Evolutionary conservation across 2,329 filamentous ascomycete genomes (phyloP).

Genomic region (Alternaria hordeiaustralica): DNA sequence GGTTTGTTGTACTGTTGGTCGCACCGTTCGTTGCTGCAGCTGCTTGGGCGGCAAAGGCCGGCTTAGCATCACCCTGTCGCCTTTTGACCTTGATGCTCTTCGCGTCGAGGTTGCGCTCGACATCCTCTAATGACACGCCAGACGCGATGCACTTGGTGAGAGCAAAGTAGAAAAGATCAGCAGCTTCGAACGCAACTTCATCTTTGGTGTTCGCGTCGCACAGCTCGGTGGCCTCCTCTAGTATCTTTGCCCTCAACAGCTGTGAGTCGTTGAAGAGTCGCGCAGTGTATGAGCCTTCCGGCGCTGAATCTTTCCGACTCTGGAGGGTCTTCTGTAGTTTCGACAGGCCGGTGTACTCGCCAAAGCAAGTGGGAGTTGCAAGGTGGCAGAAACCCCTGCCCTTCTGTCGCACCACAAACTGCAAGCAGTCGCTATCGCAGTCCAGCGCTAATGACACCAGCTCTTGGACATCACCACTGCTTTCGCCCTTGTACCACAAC

Average conservation of each 20-base stretch:
- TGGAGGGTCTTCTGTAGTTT: constrained; percentile 86
- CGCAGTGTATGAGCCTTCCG: constrained; percentile 90
- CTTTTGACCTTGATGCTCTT: constrained; percentile 97
- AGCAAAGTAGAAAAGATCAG: constrained; percentile 95
- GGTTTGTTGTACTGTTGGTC: constrained; percentile 25
- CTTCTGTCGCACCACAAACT: constrained; percentile 88
- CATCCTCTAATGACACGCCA: constrained; percentile 84
- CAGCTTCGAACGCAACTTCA: constrained; percentile 91
- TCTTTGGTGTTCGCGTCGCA: constrained; percentile 83
- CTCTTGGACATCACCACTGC: constrained; percentile 91
- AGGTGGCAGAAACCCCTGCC: constrained; percentile 93
- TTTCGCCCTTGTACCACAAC: constrained; percentile 95
- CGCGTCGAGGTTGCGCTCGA: constrained; percentile 89
- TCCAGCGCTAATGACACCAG: constrained; percentile 84
- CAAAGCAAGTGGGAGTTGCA: constrained; percentile 91
- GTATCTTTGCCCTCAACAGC: constrained; percentile 91
- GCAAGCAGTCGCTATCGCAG: constrained; percentile 91
- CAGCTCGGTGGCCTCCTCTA: constrained; percentile 96
- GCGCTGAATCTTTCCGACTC: constrained; percentile 81
- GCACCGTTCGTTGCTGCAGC: constrained; percentile 19
- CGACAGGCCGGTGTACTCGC: constrained; percentile 79
- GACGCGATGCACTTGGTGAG: constrained; percentile 86
- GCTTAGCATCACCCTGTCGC: constrained; percentile 91
- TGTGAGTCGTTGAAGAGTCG: constrained; percentile 91
- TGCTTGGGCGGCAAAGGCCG: constrained; percentile 85